Base-by-base conservation (phyloP, 2,329 filamentous ascomycete genomes). In the Colletotrichum liriopes region DNA sequence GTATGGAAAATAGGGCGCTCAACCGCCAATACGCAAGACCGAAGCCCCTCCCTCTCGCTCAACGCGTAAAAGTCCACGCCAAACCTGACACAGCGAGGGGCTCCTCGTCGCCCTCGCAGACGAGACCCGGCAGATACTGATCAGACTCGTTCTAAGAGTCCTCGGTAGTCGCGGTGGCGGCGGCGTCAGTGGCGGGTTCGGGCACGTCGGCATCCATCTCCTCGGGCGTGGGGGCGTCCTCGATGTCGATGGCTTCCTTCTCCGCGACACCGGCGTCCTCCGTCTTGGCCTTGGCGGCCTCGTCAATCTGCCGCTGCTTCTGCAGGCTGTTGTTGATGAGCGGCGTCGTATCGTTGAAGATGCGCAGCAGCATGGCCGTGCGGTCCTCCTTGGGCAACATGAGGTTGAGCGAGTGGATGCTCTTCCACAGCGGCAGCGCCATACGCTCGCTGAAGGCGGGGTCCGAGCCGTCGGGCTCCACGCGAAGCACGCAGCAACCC, bases 351-450 rank as follows among this genome's bases (percentile, higher is more conserved):
- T 98, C 96, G 80, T 98, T 97, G 85, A 93, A 99, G 73, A 99
- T 87, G 29, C 96, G 89, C 74, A 98, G 86, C 76, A 98, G 85
- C 94, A 98, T 97, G 1, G 96, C 96, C 32, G 91, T 92, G 20
- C 96, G 91, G 76, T 99, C 96, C 81, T 99, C 96, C 86, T 99
- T 99, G 61, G 96, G 96, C 79, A 99, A 87, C 96, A 99, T 99
- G 65, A 99, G 89, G 81, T 99, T 99, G 71, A 98, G 87, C 26
- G 93, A 96, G 77, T 95, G 92, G 73, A 97, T 89, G 80, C 95
- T 97, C 83, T 97, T 93, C 96, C 96, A 99, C 37, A 99, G 86
- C 4, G 96, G 96, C 23, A 99, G 88, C 1, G 96, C 93, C 90
- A 98, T 94, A 35, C 90, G 87, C 85, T 98, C 96, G 32, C 84